A percentile compares a stretch with the other conserved stretches of the same genome.
These are phyloP conservation scores for Yarrowia sp. DNA, from an alignment of 805 yeast genomes.

Conservation along the genomic window DNA sequence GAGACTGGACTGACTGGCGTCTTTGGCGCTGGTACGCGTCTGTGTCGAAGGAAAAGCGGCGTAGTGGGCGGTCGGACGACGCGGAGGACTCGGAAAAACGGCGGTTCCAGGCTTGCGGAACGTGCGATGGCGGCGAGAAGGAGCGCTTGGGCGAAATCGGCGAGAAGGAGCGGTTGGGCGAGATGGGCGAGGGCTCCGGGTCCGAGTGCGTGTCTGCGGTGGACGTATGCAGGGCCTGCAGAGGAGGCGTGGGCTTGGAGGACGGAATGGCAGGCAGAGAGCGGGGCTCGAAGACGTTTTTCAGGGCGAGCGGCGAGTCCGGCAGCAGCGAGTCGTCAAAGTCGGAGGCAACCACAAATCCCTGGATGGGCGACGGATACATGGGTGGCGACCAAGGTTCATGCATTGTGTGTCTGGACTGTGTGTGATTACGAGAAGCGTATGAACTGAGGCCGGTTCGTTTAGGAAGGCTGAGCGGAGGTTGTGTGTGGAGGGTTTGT, in stretches of 20 bases:
- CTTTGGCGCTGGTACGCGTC: background rate
- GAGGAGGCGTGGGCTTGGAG: background rate
- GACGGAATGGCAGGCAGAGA: background rate
- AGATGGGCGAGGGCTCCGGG: background rate
- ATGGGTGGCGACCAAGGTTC: constrained; percentile 26
- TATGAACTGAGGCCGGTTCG: too few relatives aligned
- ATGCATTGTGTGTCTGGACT: constrained; percentile 19
- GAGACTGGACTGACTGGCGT: constrained; percentile 4
- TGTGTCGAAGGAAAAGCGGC: constrained; percentile 1
- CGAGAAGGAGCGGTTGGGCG: too few relatives aligned
- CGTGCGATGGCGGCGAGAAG: background rate
- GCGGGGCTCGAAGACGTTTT: constrained; percentile 12
- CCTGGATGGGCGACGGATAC: constrained; percentile 5
- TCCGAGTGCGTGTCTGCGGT: constrained; percentile 1
- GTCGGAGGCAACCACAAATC: background rate
- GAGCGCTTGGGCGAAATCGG: background rate
- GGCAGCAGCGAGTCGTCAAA: background rate
- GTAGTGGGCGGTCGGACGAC: background rate
- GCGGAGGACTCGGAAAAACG: constrained; percentile 11
- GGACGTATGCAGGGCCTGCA: constrained; percentile 14
- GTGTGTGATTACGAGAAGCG: background rate
- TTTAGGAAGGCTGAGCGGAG: too few relatives aligned
- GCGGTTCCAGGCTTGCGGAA: constrained; percentile 2
- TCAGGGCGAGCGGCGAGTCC: background rate
- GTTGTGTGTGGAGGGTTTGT: too few relatives aligned